Percentiles rank a stretch among this genome's conserved stretches.
Evolutionary conservation across 192 early-diverging fungal genomes (phyloP).

Genomic region (Gryganskiella cystojenkinii): DNA sequence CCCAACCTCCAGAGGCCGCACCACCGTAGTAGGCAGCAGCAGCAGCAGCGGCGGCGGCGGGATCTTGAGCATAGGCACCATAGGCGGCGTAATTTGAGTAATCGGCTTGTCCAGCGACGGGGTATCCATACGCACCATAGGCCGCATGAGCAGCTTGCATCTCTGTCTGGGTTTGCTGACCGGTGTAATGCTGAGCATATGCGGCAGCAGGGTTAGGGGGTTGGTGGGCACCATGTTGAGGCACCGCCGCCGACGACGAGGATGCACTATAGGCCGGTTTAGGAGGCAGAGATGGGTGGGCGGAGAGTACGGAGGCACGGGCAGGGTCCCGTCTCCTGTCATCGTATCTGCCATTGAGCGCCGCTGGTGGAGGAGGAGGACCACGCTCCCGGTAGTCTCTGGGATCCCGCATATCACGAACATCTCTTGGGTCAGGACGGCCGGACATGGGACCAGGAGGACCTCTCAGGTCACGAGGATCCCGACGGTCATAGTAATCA

Average conservation of each 20-base stretch:
- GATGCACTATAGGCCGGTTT: slow-evolving; percentile 14
- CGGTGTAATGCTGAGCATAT: slow-evolving; percentile 8
- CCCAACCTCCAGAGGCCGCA: slow-evolving; percentile 44
- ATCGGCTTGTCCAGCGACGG: slow-evolving; percentile 28
- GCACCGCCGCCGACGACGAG: too few species aligned
- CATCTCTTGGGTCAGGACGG: slow-evolving; percentile 32
- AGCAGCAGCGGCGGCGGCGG: slow-evolving; percentile 16
- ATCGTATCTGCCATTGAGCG: slow-evolving; percentile 30
- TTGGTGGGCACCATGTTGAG: slow-evolving; percentile 26
- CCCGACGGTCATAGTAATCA: slow-evolving; percentile 51
- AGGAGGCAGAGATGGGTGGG: slow-evolving; percentile 48
- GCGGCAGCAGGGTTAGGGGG: slow-evolving; percentile 48
- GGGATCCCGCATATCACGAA: slow-evolving; percentile 30
- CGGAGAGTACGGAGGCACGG: slow-evolving; percentile 36
- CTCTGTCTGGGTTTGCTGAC: slow-evolving; percentile 31
- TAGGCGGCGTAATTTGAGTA: slow-evolving; percentile 48
- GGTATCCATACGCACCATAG: slow-evolving; percentile 29
- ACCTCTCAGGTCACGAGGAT: slow-evolving; percentile 24
- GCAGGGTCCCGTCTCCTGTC: slow-evolving; percentile 54
- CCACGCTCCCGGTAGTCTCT: slow-evolving; percentile 43
- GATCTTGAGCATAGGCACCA: slow-evolving; percentile 51
- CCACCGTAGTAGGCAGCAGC: slow-evolving; percentile 27
- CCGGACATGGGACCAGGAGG: slow-evolving; percentile 31
- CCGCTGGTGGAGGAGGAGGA: slow-evolving; percentile 33
- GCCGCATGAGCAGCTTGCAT: slow-evolving; percentile 19